Evolutionary conservation across 2,329 filamentous ascomycete species (phyloP).

Genomic region (Scytalidium lignicola): DNA sequence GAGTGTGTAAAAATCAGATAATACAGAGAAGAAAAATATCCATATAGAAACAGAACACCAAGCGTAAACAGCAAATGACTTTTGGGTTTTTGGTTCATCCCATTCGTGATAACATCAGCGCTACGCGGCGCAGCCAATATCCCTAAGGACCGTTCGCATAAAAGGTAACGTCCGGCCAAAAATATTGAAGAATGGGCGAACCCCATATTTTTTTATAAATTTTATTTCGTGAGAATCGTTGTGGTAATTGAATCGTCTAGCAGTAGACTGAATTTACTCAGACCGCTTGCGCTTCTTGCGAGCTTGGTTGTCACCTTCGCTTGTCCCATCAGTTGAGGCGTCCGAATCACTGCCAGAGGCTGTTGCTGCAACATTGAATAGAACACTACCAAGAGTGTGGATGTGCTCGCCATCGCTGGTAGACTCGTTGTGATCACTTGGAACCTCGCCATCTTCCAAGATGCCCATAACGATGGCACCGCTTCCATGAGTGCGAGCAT

Average conservation of each 20-base stretch:
- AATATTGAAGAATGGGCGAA: constrained; percentile 21
- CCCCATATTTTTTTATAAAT: no score
- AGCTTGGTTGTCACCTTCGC: constrained; percentile 39
- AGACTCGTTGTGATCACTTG: constrained; percentile 36
- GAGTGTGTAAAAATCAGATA: constrained; percentile 17
- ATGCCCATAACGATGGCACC: constrained; percentile 90
- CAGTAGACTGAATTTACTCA: constrained; percentile 36
- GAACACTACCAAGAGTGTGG: constrained; percentile 64
- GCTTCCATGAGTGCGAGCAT: constrained; percentile 86
- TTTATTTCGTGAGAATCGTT: constrained; percentile 24
- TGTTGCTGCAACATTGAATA: constrained; percentile 76
- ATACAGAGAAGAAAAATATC: constrained; percentile 26
- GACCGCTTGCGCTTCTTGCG: constrained; percentile 79
- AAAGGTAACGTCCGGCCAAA: constrained; percentile 17
- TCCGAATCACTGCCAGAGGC: constrained; percentile 62
- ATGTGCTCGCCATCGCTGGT: constrained; percentile 54
- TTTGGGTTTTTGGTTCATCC: constrained; percentile 18
- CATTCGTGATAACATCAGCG: constrained; percentile 24
- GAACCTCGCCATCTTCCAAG: constrained; percentile 63
- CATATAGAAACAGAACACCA: constrained; percentile 16
- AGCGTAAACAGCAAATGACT: constrained; percentile 22
- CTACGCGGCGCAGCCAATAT: constrained; percentile 18
- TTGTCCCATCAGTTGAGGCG: constrained; percentile 48
- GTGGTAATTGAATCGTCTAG: constrained; percentile 2
- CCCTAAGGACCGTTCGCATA: constrained; percentile 21